These are phyloP conservation scores for Pyrenochaeta sp. DNA, from an alignment of 2,329 filamentous ascomycete species.

Conservation along the genomic window DNA sequence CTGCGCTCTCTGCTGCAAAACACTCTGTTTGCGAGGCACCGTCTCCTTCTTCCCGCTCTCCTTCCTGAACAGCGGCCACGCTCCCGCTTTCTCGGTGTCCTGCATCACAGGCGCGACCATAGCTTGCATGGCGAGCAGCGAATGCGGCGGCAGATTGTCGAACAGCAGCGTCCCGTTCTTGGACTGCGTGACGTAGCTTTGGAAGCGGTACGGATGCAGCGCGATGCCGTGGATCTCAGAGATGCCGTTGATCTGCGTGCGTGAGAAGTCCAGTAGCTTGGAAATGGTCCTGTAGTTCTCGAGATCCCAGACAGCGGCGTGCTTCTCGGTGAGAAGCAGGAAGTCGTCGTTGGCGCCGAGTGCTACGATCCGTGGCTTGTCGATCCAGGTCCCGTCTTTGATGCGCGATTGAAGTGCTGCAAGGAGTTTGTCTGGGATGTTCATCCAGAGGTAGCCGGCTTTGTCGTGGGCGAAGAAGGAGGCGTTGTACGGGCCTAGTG, in stretches of 20 bases:
- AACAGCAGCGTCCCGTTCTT: slow-evolving; percentile 30
- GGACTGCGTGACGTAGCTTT: slow-evolving; percentile 35
- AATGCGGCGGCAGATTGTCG: slow-evolving; percentile 38
- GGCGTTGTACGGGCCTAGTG: slow-evolving; percentile 41
- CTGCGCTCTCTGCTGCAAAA: slow-evolving; percentile 29
- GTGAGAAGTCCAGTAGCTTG: slow-evolving; percentile 28
- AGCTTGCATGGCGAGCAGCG: slow-evolving; percentile 19
- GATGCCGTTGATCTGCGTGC: slow-evolving; percentile 22
- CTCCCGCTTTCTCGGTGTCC: slow-evolving; percentile 21
- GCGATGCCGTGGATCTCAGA: slow-evolving; percentile 26
- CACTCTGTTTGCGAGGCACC: slow-evolving; percentile 14
- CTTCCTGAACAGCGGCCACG: slow-evolving; percentile 5
- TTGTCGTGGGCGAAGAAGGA: slow-evolving; percentile 43
- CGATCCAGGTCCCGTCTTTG: slow-evolving; percentile 36
- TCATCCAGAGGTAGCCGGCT: slow-evolving; percentile 41
- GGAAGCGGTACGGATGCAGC: slow-evolving; percentile 42
- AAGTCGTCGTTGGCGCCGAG: slow-evolving; percentile 40
- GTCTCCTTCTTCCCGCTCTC: slow-evolving; percentile 11
- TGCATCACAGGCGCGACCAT: slow-evolving; percentile 28
- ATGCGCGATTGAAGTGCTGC: slow-evolving; percentile 36
- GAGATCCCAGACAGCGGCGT: slow-evolving; percentile 40
- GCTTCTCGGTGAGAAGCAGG: slow-evolving; percentile 38
- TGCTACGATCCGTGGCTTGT: slow-evolving; percentile 41
- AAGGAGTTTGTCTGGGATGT: slow-evolving; percentile 34
- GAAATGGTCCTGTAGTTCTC: slow-evolving; percentile 27